Evolutionary conservation across 306 rosid genomes (phyloP).

Genomic region (Castanea mollissima): DNA sequence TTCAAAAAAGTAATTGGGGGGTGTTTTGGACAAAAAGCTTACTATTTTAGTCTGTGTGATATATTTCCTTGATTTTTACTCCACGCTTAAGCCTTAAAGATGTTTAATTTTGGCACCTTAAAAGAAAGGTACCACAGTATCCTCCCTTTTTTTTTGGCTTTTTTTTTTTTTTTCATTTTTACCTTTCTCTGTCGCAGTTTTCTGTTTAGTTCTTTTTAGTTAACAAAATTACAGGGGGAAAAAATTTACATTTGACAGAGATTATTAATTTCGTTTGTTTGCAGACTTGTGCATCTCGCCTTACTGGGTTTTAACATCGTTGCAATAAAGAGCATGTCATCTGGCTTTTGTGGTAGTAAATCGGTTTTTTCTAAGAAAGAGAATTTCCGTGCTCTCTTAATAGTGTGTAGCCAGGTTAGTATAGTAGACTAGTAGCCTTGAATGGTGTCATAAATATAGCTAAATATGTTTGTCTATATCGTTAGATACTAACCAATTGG

Average conservation of each 20-base stretch:
- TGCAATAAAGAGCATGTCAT: constrained; percentile 1
- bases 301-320: not conserved
- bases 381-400: not conserved
- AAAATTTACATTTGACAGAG: not conserved
- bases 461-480: not conserved
- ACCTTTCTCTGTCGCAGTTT: not conserved
- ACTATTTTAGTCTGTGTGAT: no score
- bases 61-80: not conserved
- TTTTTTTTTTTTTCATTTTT: not conserved
- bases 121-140: not conserved
- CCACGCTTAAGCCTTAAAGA: no score
- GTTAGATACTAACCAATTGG: not conserved
- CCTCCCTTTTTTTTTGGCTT: not conserved
- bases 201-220: not conserved
- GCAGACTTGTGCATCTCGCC: constrained; percentile 5
- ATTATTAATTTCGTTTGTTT: not conserved
- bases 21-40: no score
- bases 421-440: not conserved
- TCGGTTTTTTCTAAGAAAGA: constrained; percentile 2
- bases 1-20: not conserved
- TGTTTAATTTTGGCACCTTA: not conserved
- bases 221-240: not conserved
- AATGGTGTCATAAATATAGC: not conserved
- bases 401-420: constrained; percentile 13
- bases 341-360: not conserved